Evolutionary conservation across 2,329 filamentous ascomycete genomes (phyloP).

Genomic region (Cercospora sp.): DNA sequence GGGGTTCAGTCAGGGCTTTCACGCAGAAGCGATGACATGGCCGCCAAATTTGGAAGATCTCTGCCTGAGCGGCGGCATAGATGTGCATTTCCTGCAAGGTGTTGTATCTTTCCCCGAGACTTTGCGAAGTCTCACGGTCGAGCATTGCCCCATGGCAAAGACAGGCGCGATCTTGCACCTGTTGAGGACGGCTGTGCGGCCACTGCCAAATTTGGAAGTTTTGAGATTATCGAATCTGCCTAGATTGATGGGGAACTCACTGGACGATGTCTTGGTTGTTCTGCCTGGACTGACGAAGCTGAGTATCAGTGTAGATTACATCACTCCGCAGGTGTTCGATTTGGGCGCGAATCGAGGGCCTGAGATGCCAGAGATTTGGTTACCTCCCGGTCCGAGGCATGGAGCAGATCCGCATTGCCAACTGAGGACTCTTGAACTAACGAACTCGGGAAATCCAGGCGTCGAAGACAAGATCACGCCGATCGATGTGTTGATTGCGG

Average conservation of each 20-base stretch:
- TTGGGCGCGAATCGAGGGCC: conserved; percentile 14
- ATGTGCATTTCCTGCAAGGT: conserved; percentile 45
- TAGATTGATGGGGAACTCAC: conserved; percentile 40
- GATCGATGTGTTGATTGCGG: conserved; percentile 45
- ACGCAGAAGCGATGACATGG: conserved; percentile 39
- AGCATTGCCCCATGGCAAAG: conserved; percentile 47
- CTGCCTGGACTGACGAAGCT: conserved; percentile 45
- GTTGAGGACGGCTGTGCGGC: conserved; percentile 37
- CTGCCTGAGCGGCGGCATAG: conserved; percentile 48
- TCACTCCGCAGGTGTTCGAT: conserved; percentile 46
- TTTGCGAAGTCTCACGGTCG: conserved; percentile 43
- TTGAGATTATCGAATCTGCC: conserved; percentile 47
- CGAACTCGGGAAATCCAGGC: conserved; percentile 42
- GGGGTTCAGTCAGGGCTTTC: conserved; percentile 33
- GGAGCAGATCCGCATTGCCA: conserved; percentile 33
- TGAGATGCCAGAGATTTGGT: conserved; percentile 1
- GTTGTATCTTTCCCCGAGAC: conserved; percentile 38
- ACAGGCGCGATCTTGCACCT: conserved; percentile 42
- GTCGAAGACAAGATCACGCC: conserved; percentile 43
- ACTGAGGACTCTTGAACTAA: conserved; percentile 44
- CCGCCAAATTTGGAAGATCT: conserved; percentile 47
- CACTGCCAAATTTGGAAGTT: conserved; percentile 37
- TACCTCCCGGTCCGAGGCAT: conserved; percentile 20
- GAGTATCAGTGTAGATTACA: conserved; percentile 51
- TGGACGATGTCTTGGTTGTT: conserved; percentile 46